Conservation (phyloP, 2,329 filamentous ascomycete genomes). For the Claviceps sp. region DNA sequence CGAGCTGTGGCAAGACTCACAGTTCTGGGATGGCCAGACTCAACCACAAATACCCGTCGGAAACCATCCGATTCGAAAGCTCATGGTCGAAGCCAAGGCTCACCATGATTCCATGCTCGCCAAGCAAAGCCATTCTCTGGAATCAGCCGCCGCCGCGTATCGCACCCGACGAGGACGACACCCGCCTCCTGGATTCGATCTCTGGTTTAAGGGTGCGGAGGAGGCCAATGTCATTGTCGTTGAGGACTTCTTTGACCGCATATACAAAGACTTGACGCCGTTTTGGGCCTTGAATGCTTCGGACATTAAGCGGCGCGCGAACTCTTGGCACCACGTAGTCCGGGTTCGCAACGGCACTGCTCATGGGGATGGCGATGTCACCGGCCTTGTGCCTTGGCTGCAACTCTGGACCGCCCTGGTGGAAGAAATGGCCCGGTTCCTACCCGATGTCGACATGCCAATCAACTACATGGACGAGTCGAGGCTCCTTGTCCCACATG, state of each 20-base stretch:
- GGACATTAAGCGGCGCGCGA: slow-evolving; percentile 24
- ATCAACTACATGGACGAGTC: slow-evolving; percentile 53
- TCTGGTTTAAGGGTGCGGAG: slow-evolving; percentile 42
- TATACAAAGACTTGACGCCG: slow-evolving; percentile 48
- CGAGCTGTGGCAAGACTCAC: slow-evolving; percentile 16
- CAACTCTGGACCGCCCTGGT: slow-evolving; percentile 36
- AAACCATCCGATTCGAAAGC: slow-evolving; percentile 35
- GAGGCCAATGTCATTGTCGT: slow-evolving; percentile 41
- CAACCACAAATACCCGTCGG: slow-evolving; percentile 9
- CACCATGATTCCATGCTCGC: slow-evolving; percentile 28
- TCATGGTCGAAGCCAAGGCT: slow-evolving; percentile 32
- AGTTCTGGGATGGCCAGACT: slow-evolving; percentile 13
- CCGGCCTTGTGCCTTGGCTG: slow-evolving; percentile 29
- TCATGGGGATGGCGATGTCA: slow-evolving; percentile 23
- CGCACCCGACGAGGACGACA: slow-evolving; percentile 42
- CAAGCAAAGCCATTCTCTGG: slow-evolving; percentile 33
- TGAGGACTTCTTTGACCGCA: slow-evolving; percentile 51
- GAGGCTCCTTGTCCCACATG: slow-evolving; percentile 45
- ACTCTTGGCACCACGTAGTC: slow-evolving; percentile 31
- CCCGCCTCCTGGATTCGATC: slow-evolving; percentile 49
- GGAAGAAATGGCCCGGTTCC: slow-evolving; percentile 33
- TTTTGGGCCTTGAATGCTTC: slow-evolving; percentile 42
- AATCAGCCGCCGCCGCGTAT: slow-evolving; percentile 40
- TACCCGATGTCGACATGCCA: slow-evolving; percentile 54
- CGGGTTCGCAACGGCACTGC: slow-evolving; percentile 33